Evolutionary conservation across 169 alveolate genomes (phyloP).

Genomic region (Plasmodium inui): DNA sequence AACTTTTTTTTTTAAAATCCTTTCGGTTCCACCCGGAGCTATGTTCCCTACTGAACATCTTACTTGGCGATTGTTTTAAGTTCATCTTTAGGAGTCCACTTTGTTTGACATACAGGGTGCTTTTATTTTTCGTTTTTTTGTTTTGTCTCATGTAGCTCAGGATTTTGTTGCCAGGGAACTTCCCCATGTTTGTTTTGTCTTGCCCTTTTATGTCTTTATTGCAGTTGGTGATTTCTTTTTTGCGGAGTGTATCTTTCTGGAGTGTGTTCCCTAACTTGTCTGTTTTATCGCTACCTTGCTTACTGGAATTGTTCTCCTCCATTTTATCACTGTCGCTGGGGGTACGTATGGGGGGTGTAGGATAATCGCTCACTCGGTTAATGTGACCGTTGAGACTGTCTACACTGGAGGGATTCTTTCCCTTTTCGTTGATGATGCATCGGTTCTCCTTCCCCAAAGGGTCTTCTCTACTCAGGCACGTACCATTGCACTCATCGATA

Average conservation of each 20-base stretch:
- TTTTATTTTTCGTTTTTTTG: slow-evolving; percentile 1
- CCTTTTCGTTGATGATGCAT: not conserved
- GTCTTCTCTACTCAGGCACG: not conserved
- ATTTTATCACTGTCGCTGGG: not conserved
- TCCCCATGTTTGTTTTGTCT: not conserved
- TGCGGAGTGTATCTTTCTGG: not conserved
- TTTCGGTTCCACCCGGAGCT: not conserved
- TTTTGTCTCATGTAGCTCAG: slow-evolving; percentile 14
- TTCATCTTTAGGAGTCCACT: slow-evolving; percentile 8
- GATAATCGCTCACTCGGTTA: not conserved
- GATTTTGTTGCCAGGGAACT: not conserved
- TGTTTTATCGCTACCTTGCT: not conserved
- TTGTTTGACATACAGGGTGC: slow-evolving; percentile 16
- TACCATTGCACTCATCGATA: not conserved
- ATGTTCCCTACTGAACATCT: not conserved
- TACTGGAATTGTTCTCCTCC: not conserved
- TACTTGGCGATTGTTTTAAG: not conserved
- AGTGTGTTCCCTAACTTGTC: not conserved
- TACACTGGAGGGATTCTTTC: not conserved
- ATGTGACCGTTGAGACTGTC: not conserved
- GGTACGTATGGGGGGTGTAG: not conserved
- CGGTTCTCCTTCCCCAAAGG: not conserved
- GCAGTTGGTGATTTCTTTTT: not conserved
- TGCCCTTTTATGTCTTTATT: not conserved
- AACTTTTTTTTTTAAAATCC: not conserved